Evolutionary conservation across 73 alveolate species (phyloP), one percentile per base, ranked within the genome.

Genomic region (Paramecium bursaria): DNA sequence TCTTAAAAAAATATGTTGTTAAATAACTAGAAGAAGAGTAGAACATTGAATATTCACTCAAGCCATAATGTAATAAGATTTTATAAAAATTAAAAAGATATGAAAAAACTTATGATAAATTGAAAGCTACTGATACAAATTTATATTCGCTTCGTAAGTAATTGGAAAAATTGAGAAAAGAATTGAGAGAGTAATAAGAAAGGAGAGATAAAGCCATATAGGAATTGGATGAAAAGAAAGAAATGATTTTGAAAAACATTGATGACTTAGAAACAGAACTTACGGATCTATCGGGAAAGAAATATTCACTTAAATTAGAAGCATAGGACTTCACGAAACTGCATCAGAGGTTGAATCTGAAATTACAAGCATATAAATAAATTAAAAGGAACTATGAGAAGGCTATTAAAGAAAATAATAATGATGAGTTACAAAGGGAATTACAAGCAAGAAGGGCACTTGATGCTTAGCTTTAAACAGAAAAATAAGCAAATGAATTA

Each of bases 151-250:
- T 67, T 33, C 33, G 44, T 39, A 25, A 35, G 44, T 10, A 67
- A 67, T 67, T 53, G 33, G 82, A 67, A 25, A 19, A 15, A 67
- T 67, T 67, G 27, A 67, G 82, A 67, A 11, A 67, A 35, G 82
- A 67, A 35, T 33, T 67, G 21, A 67, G 82, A 67, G 19, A 11
- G 9, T 21, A 25, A 11, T n/a, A 67, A 35, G 82, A 67, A 17
- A 67, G 44, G 44, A 67, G 55, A 42, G 44, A 67, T 67, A 67
- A 42, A 67, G 57, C 44, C 10, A 22, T 67, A 1, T 26, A 25
- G 7, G 82, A 67, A 35, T 67, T 67, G 13, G 57, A 67, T 67
- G 82, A 67, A 21, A 67, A 67, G 23, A 67, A 39, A 67, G 7
- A 39, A 13, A 67, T 67, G 82, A 67, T 67, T 42, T 39, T 39